A percentile compares a stretch with the other conserved stretches of the same genome.
These are phyloP conservation scores for Globisporangium paroecandrum DNA, from an alignment of 352 stramenopile genomes.

Conservation along the genomic window DNA sequence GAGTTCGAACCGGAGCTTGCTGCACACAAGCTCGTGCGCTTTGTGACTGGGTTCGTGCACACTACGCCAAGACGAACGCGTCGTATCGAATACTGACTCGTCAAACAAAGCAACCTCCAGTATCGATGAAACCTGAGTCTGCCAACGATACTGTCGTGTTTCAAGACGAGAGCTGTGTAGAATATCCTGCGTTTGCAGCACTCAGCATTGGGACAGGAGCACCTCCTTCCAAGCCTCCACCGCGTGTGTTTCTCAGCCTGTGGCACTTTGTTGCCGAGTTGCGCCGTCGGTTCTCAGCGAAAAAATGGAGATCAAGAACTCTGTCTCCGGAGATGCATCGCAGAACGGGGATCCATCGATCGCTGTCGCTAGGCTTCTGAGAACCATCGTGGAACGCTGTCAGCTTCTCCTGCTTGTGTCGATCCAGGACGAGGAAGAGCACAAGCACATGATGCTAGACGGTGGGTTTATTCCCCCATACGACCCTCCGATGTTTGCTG, in stretches of 20 bases:
- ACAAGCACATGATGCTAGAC: conserved; percentile 28
- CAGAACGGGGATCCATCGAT: neutral
- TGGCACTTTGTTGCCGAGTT: conserved; percentile 62
- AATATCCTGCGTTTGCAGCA: conserved; percentile 50
- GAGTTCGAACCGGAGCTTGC: neutral
- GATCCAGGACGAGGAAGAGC: conserved; percentile 29
- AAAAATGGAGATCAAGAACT: conserved; percentile 44
- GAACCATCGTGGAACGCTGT: conserved; percentile 38
- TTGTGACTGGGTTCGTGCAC: conserved; percentile 53
- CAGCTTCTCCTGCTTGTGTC: conserved; percentile 36
- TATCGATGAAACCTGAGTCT: neutral
- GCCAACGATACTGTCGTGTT: neutral
- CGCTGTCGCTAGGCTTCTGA: conserved; percentile 15
- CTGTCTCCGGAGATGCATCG: neutral
- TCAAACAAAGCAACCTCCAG: conserved; percentile 28
- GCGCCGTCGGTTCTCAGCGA: conserved; percentile 30
- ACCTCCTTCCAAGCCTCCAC: conserved; percentile 10
- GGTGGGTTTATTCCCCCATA: conserved; percentile 31
- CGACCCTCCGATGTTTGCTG: conserved; percentile 26
- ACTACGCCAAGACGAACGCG: conserved; percentile 44
- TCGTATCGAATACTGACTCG: conserved; percentile 71
- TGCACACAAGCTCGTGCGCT: conserved; percentile 19
- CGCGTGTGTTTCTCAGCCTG: conserved; percentile 25
- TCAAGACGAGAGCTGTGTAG: conserved; percentile 28
- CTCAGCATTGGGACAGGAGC: neutral